Percentiles rank a stretch among this genome's conserved stretches.
phyloP scores from a whole-genome alignment of 140 eudicot species.

The Oenanthe javanica region DNA sequence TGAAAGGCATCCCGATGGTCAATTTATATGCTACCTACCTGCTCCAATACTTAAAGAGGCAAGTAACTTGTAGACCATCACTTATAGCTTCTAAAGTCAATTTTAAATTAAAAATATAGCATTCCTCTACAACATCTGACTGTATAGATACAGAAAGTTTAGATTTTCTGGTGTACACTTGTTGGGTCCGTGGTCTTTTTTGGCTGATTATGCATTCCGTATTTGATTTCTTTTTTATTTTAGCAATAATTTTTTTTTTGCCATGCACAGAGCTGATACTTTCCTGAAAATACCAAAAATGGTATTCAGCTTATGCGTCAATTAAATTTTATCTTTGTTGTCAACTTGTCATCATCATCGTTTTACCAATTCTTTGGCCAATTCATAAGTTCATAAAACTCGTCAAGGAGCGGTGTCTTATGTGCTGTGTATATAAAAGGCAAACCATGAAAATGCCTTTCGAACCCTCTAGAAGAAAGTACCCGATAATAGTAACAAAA shows the following conservation, averaged over 20 bases:
- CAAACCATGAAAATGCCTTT: background rate
- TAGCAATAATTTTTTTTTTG: background rate
- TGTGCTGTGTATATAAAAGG: background rate
- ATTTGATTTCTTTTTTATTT: background rate
- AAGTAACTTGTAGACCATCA: slow-evolving; percentile 18
- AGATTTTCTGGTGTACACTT: background rate
- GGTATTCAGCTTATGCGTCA: background rate
- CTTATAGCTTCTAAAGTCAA: slow-evolving; percentile 3
- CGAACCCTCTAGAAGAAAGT: background rate
- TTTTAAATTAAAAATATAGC: background rate
- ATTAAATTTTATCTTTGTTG: background rate
- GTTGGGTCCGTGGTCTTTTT: background rate
- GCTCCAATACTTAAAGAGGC: slow-evolving; percentile 79
- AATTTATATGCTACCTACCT: slow-evolving; percentile 69
- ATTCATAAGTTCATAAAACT: background rate
- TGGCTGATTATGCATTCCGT: background rate
- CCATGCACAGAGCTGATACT: background rate
- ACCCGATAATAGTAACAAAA: background rate
- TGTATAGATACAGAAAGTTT: background rate
- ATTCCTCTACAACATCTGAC: background rate
- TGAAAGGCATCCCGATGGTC: slow-evolving; percentile 98
- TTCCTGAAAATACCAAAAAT: background rate
- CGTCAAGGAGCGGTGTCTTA: background rate
- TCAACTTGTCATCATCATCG: background rate
- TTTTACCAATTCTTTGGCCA: background rate